A percentile compares a stretch with the other conserved stretches of the same genome.
Conservation (phyloP, 306 rosid species). For the Fragaria ananassa region DNA sequence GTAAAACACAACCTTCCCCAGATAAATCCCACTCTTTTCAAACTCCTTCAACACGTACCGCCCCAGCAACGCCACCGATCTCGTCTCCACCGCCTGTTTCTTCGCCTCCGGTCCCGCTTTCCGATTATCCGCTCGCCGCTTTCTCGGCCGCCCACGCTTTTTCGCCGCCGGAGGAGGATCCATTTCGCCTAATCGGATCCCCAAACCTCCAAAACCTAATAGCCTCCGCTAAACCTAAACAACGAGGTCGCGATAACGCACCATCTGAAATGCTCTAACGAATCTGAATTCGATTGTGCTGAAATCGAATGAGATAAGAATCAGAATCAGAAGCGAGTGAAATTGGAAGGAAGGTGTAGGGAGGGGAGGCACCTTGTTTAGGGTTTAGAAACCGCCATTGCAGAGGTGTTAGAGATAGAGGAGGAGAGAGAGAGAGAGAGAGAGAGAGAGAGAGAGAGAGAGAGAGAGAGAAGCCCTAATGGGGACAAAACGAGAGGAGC, state of each 20-base stretch:
- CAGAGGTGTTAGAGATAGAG: slow-evolving; percentile 26
- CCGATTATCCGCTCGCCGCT: slow-evolving; percentile 50
- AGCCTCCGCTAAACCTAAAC: background rate
- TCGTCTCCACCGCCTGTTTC: slow-evolving; percentile 38
- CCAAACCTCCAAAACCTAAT: slow-evolving; percentile 19
- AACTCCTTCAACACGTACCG: slow-evolving; percentile 68
- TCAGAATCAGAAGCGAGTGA: background rate
- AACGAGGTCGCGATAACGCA: background rate
- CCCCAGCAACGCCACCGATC: slow-evolving; percentile 55
- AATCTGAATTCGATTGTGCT: background rate
- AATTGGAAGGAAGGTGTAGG: background rate
- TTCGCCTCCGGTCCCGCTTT: slow-evolving; percentile 41
- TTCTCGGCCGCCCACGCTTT: slow-evolving; percentile 93
- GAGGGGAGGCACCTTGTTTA: slow-evolving; percentile 22
- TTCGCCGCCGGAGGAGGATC: slow-evolving; percentile 57
- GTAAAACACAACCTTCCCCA: slow-evolving; percentile 73
- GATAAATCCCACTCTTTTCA: slow-evolving; percentile 47
- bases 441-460: background rate
- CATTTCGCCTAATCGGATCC: slow-evolving; percentile 40
- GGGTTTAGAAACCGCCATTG: slow-evolving; percentile 34
- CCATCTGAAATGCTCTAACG: slow-evolving; percentile 29
- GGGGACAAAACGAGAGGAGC: slow-evolving; percentile 3
- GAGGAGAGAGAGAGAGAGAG: slow-evolving; percentile 18
- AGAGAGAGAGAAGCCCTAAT: slow-evolving; percentile 25
- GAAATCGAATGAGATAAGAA: background rate